phyloP scores from a whole-genome alignment of 352 stramenopile species.

The Pythium sp. region DNA sequence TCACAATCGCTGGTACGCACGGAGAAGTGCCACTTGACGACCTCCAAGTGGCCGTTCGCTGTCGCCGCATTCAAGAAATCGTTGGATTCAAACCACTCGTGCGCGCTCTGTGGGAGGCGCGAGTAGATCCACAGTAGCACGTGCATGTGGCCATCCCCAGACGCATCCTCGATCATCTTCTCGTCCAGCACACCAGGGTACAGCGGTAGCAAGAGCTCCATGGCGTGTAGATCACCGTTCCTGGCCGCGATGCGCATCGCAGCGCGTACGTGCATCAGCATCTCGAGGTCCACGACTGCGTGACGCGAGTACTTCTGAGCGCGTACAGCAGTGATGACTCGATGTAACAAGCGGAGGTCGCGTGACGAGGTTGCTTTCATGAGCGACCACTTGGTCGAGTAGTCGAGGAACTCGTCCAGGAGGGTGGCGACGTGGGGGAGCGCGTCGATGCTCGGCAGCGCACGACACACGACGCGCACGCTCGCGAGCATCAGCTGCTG shows the following conservation, averaged over 20 bases:
- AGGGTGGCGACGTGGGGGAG: conserved; percentile 26
- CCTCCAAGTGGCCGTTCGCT: conserved; percentile 19
- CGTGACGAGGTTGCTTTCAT: conserved; percentile 11
- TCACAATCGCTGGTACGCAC: conserved; percentile 21
- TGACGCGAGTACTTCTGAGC: conserved; percentile 11
- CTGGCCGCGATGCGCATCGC: conserved; percentile 16
- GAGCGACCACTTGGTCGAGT: conserved; percentile 25
- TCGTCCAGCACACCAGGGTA: conserved; percentile 7
- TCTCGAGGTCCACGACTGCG: conserved; percentile 2
- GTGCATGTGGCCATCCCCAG: conserved; percentile 8
- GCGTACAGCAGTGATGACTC: conserved; percentile 7
- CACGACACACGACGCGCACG: conserved; percentile 18
- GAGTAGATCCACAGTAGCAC: conserved; percentile 18
- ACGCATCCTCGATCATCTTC: conserved; percentile 11
- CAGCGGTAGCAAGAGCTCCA: conserved; percentile 7
- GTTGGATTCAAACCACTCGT: conserved; percentile 6
- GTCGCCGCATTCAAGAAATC: conserved; percentile 10
- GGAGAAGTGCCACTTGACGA: conserved; percentile 24
- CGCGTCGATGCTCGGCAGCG: conserved; percentile 22
- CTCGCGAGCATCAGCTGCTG: conserved; percentile 16
- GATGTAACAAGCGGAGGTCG: conserved; percentile 20
- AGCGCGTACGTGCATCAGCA: conserved; percentile 10
- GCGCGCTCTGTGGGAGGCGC: not conserved
- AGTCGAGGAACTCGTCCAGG: conserved; percentile 26
- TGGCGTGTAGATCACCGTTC: not conserved